phyloP scores from a whole-genome alignment of 331 rosid species.

The Pyrus hybrid region DNA sequence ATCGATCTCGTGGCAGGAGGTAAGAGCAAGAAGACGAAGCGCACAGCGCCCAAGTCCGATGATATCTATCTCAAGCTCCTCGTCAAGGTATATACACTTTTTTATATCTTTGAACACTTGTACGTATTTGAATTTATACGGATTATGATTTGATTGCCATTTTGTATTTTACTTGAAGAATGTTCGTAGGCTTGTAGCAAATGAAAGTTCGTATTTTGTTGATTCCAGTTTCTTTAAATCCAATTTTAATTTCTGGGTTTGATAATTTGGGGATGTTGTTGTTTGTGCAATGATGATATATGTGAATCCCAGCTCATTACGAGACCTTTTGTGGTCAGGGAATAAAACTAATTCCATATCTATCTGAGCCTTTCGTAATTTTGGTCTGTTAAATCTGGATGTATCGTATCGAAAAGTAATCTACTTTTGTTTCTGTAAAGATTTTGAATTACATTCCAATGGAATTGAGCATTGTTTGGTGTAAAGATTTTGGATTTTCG shows the following conservation, averaged over 20 bases:
- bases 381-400: background rate
- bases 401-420: too few relatives aligned
- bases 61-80: conserved; percentile 70
- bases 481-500: too few relatives aligned
- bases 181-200: background rate
- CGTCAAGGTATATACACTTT: conserved; percentile 26
- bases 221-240: background rate
- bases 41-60: conserved; percentile 72
- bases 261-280: background rate
- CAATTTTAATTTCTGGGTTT: background rate
- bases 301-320: conserved; percentile 32
- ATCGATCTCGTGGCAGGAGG: conserved; percentile 85
- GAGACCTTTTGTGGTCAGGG: conserved; percentile 29
- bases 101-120: background rate
- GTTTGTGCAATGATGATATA: conserved; percentile 16
- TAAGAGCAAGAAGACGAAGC: conserved; percentile 65
- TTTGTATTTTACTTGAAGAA: too few relatives aligned
- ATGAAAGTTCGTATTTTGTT: background rate
- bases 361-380: conserved; percentile 17
- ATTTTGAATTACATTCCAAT: too few relatives aligned
- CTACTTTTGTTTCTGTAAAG: too few relatives aligned
- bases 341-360: conserved; percentile 12
- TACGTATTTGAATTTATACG: background rate
- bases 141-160: background rate
- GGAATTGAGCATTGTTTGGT: background rate